These are phyloP conservation scores for Circinella umbellata DNA, from an alignment of 371 early-diverging fungal genomes.

Conservation along the genomic window DNA sequence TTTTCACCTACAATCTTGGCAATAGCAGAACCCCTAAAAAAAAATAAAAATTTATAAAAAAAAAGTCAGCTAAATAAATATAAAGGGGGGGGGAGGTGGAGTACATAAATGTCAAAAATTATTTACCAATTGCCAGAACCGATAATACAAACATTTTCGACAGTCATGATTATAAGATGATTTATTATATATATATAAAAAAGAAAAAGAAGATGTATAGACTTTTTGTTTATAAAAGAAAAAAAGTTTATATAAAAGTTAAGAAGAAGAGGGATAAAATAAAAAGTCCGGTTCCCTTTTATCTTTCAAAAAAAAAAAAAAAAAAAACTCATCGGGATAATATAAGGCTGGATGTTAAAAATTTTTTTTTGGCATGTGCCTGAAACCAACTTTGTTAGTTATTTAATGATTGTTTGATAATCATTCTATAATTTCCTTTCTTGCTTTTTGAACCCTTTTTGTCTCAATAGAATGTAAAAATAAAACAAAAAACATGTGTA, in stretches of 20 bases:
- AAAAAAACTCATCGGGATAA: background rate
- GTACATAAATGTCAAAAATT: too few species aligned
- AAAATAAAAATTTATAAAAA: background rate
- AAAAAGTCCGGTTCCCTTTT: constrained; percentile 6
- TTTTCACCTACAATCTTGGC: constrained; percentile 94
- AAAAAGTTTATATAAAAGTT: too few species aligned
- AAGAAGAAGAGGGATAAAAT: constrained; percentile 7
- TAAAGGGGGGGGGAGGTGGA: too few species aligned
- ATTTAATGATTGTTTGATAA: constrained; percentile 4
- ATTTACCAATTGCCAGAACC: constrained; percentile 95
- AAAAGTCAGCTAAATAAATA: constrained; percentile 9
- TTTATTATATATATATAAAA: too few species aligned
- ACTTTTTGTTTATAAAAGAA: too few species aligned
- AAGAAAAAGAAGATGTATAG: too few species aligned
- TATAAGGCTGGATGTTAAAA: background rate
- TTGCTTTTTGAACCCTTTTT: background rate
- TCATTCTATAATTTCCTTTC: background rate
- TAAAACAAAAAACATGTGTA: background rate
- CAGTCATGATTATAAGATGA: background rate
- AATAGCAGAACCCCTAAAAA: constrained; percentile 92
- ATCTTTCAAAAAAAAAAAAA: too few species aligned
- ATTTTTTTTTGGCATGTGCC: background rate
- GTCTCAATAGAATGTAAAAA: too few species aligned
- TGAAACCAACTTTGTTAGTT: background rate
- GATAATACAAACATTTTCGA: constrained; percentile 85